Percentiles rank a stretch among this genome's conserved stretches.
These are phyloP conservation scores for Dictyostelium discoideum DNA, from an alignment of 78 protist genomes.

Conservation along the genomic window dicty_2.7 NC_007091.3:1064501-1065000, in stretches of 20 bases:
- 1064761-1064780: neutral
- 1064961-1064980: conserved; percentile 8
- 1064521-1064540: neutral
- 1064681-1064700: neutral
- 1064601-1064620: neutral
- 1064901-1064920: neutral
- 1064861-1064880: conserved; percentile 18
- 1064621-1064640: neutral
- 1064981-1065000: too few relatives aligned
- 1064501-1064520: neutral
- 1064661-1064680: neutral
- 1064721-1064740: neutral
- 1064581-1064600: neutral
- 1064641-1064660: neutral
- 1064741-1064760: neutral
- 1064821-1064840: neutral
- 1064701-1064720: neutral
- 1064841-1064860: neutral
- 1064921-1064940: neutral
- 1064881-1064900: neutral
- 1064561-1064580: neutral
- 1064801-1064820: neutral
- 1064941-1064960: neutral
- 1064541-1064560: neutral
- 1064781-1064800: neutral